These are phyloP conservation scores for Apocynum venetum DNA, from an alignment of 257 asterid genomes.

Conservation along the genomic window DNA sequence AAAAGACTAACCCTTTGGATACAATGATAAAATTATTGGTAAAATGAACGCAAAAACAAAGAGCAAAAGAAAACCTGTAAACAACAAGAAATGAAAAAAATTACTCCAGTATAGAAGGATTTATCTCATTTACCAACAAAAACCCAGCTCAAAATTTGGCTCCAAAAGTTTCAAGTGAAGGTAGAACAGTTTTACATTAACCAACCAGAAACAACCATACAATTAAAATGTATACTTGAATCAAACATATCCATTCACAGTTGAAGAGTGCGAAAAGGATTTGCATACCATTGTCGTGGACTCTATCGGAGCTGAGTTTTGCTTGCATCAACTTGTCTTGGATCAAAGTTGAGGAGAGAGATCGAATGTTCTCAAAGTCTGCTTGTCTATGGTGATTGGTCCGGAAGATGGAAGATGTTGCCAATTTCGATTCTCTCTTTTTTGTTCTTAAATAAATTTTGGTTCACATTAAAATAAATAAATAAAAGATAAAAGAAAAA, in stretches of 20 bases:
- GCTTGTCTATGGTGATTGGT: neutral
- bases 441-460: neutral
- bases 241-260: neutral
- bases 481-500: too few relatives aligned
- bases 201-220: neutral
- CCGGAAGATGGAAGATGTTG: neutral
- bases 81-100: neutral
- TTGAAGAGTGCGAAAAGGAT: neutral
- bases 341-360: neutral
- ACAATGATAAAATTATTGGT: too few relatives aligned
- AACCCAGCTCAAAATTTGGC: conserved; percentile 4
- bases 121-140: neutral
- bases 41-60: too few relatives aligned
- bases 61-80: neutral
- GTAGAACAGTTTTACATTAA: neutral
- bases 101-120: neutral
- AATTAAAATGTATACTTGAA: neutral
- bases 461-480: too few relatives aligned
- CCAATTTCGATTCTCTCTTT: neutral
- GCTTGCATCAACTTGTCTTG: neutral
- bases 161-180: conserved; percentile 1
- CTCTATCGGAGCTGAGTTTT: neutral
- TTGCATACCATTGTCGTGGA: conserved; percentile 13
- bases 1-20: neutral
- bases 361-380: neutral